Conservation (phyloP, 148 eudicot species). For the Talinum fruticosum region DNA sequence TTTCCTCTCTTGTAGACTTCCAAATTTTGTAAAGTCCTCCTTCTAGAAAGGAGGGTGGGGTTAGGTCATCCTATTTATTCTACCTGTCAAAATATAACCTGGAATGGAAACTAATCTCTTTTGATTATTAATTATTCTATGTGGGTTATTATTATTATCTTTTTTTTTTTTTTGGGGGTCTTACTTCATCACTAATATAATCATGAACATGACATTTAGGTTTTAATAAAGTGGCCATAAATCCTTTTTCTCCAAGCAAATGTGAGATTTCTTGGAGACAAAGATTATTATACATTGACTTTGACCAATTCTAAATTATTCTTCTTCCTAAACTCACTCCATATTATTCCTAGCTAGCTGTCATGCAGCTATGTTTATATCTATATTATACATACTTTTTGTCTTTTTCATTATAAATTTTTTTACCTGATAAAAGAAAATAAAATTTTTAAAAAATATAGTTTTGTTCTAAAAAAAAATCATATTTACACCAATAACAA, state of each 20-base stretch:
- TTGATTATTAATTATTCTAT: background rate
- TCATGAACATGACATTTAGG: background rate
- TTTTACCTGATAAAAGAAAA: no score
- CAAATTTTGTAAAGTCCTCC: background rate
- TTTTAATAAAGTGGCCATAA: background rate
- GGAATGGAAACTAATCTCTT: background rate
- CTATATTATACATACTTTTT: no score
- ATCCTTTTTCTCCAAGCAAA: constrained; percentile 1
- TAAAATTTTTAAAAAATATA: no score
- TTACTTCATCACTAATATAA: background rate
- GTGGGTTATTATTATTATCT: no score
- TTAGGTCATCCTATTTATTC: background rate
- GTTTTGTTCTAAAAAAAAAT: no score
- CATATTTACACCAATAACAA: no score
- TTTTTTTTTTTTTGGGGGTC: background rate
- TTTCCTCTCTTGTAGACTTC: background rate
- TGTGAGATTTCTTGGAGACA: background rate
- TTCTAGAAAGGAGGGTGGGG: background rate
- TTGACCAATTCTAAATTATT: background rate
- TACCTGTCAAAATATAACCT: background rate
- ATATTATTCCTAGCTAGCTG: background rate
- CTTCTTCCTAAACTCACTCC: background rate
- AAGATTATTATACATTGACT: constrained; percentile 1
- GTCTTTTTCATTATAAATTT: no score
- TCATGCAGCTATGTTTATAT: no score